Evolutionary conservation across 495 filamentous ascomycete species (phyloP).

Genomic region (Annulohypoxylon stygium): DNA sequence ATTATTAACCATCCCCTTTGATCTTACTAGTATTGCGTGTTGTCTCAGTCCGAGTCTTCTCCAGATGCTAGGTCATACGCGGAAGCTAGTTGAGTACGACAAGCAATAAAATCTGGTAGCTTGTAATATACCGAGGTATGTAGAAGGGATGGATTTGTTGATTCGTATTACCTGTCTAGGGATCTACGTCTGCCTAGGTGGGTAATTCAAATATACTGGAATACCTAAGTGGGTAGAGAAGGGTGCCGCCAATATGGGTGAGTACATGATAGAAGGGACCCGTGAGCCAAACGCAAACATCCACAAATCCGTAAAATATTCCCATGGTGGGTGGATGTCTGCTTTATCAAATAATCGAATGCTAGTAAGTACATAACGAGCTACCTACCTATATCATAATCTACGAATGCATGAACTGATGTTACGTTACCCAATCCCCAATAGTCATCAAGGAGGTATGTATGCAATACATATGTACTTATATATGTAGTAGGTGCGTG

Average conservation of each 20-base stretch:
- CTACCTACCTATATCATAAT: neutral
- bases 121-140: neutral
- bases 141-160: neutral
- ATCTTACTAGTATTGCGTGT: slow-evolving; percentile 4
- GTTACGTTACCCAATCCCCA: neutral
- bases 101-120: neutral
- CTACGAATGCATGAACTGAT: neutral
- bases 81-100: neutral
- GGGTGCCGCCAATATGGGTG: slow-evolving; percentile 1
- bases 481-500: neutral
- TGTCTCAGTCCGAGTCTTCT: slow-evolving; percentile 13
- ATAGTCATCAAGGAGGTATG: neutral
- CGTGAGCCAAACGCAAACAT: neutral
- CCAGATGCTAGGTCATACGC: neutral
- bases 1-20: neutral
- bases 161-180: neutral
- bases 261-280: neutral
- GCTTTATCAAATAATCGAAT: neutral
- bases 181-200: neutral
- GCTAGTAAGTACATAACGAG: neutral
- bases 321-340: too few relatives aligned
- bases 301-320: neutral
- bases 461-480: neutral
- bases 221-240: neutral
- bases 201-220: neutral